Percentiles rank a stretch among this genome's conserved stretches.
These are phyloP conservation scores for Plectosphaerella plurivora DNA, from an alignment of 2,329 filamentous ascomycete genomes.

Conservation along the genomic window DNA sequence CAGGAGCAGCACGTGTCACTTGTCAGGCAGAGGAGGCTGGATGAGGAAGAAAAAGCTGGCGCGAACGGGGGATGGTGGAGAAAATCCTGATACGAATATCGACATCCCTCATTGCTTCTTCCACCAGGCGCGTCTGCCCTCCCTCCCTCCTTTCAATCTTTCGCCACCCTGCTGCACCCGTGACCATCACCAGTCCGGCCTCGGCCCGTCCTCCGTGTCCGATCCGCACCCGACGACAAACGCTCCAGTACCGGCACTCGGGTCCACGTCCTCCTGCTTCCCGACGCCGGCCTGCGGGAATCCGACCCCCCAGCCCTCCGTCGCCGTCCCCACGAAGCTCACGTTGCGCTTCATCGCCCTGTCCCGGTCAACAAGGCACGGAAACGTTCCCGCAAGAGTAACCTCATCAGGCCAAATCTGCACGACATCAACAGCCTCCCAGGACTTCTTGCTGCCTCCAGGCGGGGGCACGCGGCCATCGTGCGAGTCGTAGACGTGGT, in stretches of 20 bases:
- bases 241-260: neutral
- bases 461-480: neutral
- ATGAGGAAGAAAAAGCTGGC: no score
- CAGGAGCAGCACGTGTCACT: neutral
- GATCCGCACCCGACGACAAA: neutral
- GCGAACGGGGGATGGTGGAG: no score
- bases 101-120: neutral
- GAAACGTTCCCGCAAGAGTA: neutral
- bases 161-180: neutral
- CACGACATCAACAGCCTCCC: neutral
- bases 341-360: neutral
- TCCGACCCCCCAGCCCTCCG: neutral
- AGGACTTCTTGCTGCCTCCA: neutral
- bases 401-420: neutral
- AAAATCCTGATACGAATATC: neutral
- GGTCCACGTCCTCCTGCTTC: neutral
- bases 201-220: neutral
- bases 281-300: conserved; percentile 1
- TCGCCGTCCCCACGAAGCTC: neutral
- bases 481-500: neutral
- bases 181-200: neutral
- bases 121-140: neutral
- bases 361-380: neutral
- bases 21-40: neutral
- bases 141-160: neutral